phyloP scores from a whole-genome alignment of 1,284 basidiomycete species.

The Pseudozyma sp. region DNA sequence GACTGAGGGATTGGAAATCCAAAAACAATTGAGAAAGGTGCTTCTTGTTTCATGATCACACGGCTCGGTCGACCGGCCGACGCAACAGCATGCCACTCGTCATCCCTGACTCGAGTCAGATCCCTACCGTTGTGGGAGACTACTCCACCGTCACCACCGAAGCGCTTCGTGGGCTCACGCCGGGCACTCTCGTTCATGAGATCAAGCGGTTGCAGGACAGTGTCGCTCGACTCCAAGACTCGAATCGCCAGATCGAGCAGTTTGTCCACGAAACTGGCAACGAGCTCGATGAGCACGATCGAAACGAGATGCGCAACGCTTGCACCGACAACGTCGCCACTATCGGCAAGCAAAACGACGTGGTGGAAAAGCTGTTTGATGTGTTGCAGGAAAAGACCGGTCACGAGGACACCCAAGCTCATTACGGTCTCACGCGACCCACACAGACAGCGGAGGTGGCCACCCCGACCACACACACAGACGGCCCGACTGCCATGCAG shows the following conservation, averaged over 20 bases:
- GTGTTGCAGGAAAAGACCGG: conserved; percentile 38
- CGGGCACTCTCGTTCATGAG: conserved; percentile 43
- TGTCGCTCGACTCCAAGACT: conserved; percentile 29
- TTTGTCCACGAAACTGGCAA: conserved; percentile 32
- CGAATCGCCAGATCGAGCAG: conserved; percentile 43
- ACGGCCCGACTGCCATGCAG: conserved; percentile 27
- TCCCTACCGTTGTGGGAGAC: conserved; percentile 42
- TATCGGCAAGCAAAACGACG: conserved; percentile 36
- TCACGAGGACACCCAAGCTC: conserved; percentile 12
- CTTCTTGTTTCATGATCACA: no score
- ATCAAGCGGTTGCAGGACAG: conserved; percentile 47
- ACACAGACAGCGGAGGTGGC: not conserved
- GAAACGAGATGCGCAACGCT: conserved; percentile 36
- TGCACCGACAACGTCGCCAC: conserved; percentile 44
- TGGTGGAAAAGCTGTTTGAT: conserved; percentile 35
- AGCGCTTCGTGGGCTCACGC: conserved; percentile 34
- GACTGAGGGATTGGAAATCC: no score
- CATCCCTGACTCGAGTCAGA: conserved; percentile 36
- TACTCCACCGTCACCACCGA: conserved; percentile 35
- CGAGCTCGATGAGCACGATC: conserved; percentile 26
- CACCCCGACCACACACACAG: not conserved
- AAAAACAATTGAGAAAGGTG: no score
- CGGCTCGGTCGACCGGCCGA: no score
- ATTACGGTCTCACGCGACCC: conserved; percentile 33
- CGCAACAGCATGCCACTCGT: conserved; percentile 33